phyloP scores from a whole-genome alignment of 805 yeast species.

The Candida argentea region DNA sequence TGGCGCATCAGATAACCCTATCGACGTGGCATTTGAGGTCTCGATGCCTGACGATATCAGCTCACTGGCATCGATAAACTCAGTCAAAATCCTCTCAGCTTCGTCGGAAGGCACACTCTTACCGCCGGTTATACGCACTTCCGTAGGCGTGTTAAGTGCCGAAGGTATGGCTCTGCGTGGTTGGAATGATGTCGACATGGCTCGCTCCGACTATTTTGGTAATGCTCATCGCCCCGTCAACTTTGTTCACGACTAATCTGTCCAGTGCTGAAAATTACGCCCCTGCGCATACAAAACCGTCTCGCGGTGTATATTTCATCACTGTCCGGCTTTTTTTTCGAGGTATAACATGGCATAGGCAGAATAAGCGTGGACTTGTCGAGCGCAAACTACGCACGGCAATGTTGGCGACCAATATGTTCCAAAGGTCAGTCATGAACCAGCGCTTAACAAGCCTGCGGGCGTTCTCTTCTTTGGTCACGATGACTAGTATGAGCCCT shows the following conservation, averaged over 20 bases:
- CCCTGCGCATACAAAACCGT: not conserved
- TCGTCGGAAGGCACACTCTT: slow-evolving; percentile 24
- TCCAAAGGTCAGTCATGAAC: too few species aligned
- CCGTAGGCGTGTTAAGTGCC: slow-evolving; percentile 40
- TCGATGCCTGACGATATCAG: slow-evolving; percentile 19
- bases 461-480: too few species aligned
- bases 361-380: too few species aligned
- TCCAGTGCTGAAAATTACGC: slow-evolving; percentile 3
- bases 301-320: too few species aligned
- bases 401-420: too few species aligned
- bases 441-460: too few species aligned
- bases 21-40: slow-evolving; percentile 4
- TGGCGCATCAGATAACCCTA: slow-evolving; percentile 21
- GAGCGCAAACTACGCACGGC: too few species aligned
- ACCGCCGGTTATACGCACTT: slow-evolving; percentile 21
- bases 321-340: too few species aligned
- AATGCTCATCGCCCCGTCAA: slow-evolving; percentile 1
- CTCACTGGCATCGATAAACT: slow-evolving; percentile 32
- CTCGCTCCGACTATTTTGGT: not conserved
- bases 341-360: too few species aligned
- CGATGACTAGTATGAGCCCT: too few species aligned
- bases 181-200: slow-evolving; percentile 19
- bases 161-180: slow-evolving; percentile 33
- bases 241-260: slow-evolving; percentile 1
- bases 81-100: slow-evolving; percentile 37